Evolutionary conservation across 2,329 filamentous ascomycete genomes (phyloP).

Genomic region (Spiromastix sp.): DNA sequence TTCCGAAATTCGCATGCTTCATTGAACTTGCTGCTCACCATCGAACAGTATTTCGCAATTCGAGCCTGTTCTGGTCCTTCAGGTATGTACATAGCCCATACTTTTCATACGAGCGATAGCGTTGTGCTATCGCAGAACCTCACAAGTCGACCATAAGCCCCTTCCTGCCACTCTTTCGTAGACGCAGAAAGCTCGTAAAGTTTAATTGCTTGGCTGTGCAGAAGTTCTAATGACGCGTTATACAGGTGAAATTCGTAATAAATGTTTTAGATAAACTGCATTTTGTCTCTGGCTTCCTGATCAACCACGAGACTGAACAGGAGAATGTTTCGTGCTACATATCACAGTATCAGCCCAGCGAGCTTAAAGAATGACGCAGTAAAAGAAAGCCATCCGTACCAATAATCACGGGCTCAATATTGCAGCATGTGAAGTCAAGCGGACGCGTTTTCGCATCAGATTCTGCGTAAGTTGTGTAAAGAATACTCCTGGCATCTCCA

Average conservation of each 20-base stretch:
- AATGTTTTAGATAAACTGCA: slow-evolving; percentile 39
- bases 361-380: no score
- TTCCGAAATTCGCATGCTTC: no score
- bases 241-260: slow-evolving; percentile 47
- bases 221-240: slow-evolving; percentile 22
- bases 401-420: slow-evolving; percentile 37
- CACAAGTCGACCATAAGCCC: slow-evolving; percentile 36
- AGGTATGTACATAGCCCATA: slow-evolving; percentile 36
- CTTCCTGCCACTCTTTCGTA: slow-evolving; percentile 35
- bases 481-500: slow-evolving; percentile 46
- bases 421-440: background rate
- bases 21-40: no score
- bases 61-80: no score
- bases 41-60: no score
- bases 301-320: slow-evolving; percentile 43
- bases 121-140: slow-evolving; percentile 42
- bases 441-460: no score
- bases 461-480: slow-evolving; percentile 43
- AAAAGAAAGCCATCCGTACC: slow-evolving; percentile 34
- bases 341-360: background rate
- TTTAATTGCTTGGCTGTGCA: slow-evolving; percentile 36
- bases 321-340: slow-evolving; percentile 45
- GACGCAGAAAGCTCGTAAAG: slow-evolving; percentile 31
- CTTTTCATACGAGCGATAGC: slow-evolving; percentile 20
- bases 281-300: slow-evolving; percentile 16